Percentiles rank a stretch among this genome's conserved stretches.
These are phyloP conservation scores for Ophiostoma novo-ulmi DNA, from an alignment of 2,329 filamentous ascomycete species.

Conservation along the genomic window DNA sequence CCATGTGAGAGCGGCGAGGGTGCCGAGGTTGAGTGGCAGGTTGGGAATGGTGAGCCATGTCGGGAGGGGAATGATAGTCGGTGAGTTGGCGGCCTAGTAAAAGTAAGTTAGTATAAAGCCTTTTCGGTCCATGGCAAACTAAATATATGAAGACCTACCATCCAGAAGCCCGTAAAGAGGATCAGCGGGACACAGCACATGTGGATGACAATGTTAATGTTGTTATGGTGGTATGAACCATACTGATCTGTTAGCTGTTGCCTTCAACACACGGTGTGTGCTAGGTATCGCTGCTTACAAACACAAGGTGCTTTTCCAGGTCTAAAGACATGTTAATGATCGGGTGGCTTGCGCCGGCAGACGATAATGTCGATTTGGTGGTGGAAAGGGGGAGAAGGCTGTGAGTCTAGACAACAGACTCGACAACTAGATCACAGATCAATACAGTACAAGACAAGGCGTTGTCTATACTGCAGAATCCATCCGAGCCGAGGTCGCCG, in stretches of 20 bases:
- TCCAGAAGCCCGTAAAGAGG: constrained; percentile 62
- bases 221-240: constrained; percentile 75
- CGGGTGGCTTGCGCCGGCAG: background rate
- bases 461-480: constrained; percentile 17
- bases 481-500: constrained; percentile 17
- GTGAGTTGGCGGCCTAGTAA: constrained; percentile 56
- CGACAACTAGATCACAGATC: background rate
- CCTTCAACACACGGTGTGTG: background rate
- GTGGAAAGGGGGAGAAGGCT: background rate
- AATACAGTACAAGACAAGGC: constrained; percentile 10
- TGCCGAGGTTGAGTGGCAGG: constrained; percentile 61
- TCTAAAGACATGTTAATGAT: constrained; percentile 57
- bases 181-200: constrained; percentile 74
- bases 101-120: constrained; percentile 6
- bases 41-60: constrained; percentile 63
- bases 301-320: constrained; percentile 74
- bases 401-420: background rate
- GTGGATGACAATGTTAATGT: constrained; percentile 72
- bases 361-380: background rate
- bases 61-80: constrained; percentile 59
- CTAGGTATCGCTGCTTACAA: constrained; percentile 51
- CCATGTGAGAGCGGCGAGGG: constrained; percentile 62
- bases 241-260: constrained; percentile 51
- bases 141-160: constrained; percentile 46
- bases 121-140: background rate